Base-by-base conservation (phyloP, 1,284 basidiomycete genomes). In the Kwoniella shivajii region DNA sequence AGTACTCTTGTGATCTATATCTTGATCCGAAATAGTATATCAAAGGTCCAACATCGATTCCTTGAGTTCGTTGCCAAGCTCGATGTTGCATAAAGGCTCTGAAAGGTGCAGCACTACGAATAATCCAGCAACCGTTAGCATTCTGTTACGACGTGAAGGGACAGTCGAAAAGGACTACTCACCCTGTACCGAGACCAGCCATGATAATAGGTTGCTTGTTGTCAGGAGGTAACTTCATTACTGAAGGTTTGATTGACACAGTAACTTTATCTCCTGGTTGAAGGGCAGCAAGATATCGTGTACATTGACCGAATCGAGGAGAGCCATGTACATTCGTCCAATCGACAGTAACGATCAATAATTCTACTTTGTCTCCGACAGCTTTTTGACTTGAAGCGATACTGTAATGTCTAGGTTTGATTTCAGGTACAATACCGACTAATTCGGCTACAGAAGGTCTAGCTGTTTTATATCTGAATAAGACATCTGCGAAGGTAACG, bases 1-100 rank as follows among this genome's bases (percentile, higher is more conserved):
- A 87, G 78, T 93, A 99, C 77, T 99, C 95, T 71, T 92, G 86
- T 34, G 89, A 87, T 72, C 90, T 89, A 79, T 97, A 88, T 56
- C 96, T 90, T 59, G 95, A 95, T 62, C 95, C 95, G 77, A 99
- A 99, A 84, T 97, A 99, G 82, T 99, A 98, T 75, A 96, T 88
- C 27, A 92, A 84, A 1, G 93, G 92, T 0, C 95, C 95, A 56
- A 94, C 85, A 54, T 89, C 82, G 67, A 88, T 80, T 48, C 89
- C 88, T 75, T 90, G 86, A 20, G 84, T 78, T 39, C 84, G 82
- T 66, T 94, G 88, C 83, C 84, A 85, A 6, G 92, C 93, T 60
- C 95, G 88, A 76, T 97, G 87, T 78, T 98, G 95, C 61, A 97
- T 85, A 84, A 98, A 99, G 11, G 95, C 94, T 53, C 94, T 90